Evolutionary conservation across 1,139 yeast species (phyloP).

Genomic region (Pichia sp.): DNA sequence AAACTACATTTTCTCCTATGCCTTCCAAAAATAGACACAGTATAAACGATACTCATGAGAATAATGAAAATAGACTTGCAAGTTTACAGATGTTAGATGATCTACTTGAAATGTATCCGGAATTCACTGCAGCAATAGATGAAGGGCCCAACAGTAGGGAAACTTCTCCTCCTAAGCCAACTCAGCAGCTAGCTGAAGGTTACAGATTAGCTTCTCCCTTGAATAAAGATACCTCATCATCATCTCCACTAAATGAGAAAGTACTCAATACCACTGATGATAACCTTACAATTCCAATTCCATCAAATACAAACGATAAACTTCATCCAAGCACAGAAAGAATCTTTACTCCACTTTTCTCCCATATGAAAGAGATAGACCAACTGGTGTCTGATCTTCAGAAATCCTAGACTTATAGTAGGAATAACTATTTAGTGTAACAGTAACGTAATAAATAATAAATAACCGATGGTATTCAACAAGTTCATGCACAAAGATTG

Average conservation of each 20-base stretch:
- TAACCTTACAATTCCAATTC: too few relatives aligned
- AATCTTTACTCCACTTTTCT: conserved; percentile 43
- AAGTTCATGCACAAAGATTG: too few relatives aligned
- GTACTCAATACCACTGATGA: background rate
- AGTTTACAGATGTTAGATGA: conserved; percentile 21
- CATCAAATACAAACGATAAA: background rate
- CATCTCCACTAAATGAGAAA: background rate
- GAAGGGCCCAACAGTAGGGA: background rate
- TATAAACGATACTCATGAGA: background rate
- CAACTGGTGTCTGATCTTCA: background rate
- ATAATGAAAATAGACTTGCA: conserved; percentile 8
- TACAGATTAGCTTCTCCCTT: too few relatives aligned
- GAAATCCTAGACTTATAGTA: too few relatives aligned
- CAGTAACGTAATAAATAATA: too few relatives aligned
- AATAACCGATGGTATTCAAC: too few relatives aligned
- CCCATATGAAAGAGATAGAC: conserved; percentile 39
- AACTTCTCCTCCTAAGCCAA: background rate
- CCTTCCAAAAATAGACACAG: background rate
- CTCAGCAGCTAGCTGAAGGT: conserved; percentile 3
- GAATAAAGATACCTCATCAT: too few relatives aligned
- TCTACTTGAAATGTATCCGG: conserved; percentile 18
- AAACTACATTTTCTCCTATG: background rate
- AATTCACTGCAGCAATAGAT: conserved; percentile 8
- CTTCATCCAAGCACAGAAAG: conserved; percentile 38
- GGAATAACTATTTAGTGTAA: too few relatives aligned